phyloP scores from a whole-genome alignment of 345 rosid genomes.

The Eutrema japonicum region DNA sequence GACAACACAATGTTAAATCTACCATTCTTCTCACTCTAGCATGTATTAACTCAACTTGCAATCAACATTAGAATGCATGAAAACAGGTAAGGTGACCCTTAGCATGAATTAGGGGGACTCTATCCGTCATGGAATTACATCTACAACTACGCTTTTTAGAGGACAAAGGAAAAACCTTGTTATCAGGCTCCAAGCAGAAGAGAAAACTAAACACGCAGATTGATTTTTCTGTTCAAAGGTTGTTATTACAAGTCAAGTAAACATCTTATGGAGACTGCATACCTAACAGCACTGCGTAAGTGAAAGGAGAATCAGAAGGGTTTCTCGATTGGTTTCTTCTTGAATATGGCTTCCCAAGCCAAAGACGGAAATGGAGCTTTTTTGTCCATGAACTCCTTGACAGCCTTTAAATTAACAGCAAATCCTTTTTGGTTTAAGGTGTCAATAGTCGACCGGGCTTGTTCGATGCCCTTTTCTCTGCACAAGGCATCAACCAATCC shows the following conservation, averaged over 20 bases:
- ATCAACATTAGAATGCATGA: constrained; percentile 2
- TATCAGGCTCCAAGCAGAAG: constrained; percentile 15
- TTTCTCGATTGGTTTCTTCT: constrained; percentile 54
- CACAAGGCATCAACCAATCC: constrained; percentile 82
- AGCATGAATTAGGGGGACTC: constrained; percentile 1
- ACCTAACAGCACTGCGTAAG: constrained; percentile 18
- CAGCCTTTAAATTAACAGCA: constrained; percentile 63
- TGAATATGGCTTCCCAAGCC: constrained; percentile 77
- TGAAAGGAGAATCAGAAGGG: constrained; percentile 36
- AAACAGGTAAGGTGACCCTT: not conserved
- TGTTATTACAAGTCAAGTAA: constrained; percentile 28
- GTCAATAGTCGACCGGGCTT: constrained; percentile 52
- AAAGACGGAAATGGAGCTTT: constrained; percentile 62
- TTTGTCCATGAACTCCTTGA: constrained; percentile 78
- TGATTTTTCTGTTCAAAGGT: constrained; percentile 4
- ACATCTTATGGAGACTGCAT: not conserved
- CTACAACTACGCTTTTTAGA: not conserved
- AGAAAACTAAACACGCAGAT: constrained; percentile 18
- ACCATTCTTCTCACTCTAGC: constrained; percentile 5
- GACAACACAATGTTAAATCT: too few relatives aligned
- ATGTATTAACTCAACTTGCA: not conserved
- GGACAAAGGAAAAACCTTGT: not conserved
- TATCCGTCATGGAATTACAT: not conserved
- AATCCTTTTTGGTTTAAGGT: constrained; percentile 66
- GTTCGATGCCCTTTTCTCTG: constrained; percentile 64